Base-by-base conservation (phyloP, 179 eudicot species). In the Patellifolia procumbens region DNA sequence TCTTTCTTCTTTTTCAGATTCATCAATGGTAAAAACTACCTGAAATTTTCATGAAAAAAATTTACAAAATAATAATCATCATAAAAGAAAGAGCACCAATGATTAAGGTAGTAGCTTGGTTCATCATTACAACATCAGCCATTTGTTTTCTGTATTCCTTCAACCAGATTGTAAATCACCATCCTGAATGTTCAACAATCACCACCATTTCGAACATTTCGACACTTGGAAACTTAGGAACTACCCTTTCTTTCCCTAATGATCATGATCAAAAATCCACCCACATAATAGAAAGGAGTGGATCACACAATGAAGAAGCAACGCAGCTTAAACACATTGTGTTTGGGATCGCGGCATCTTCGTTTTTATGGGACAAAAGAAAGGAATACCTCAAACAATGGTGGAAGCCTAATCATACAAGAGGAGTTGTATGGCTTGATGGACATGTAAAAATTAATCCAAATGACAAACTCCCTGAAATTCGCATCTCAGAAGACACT, bases 361-460 rank as follows among this genome's bases (percentile, higher is more conserved):
- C 97, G 1, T 66, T 53, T 35, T 43, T 88, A 28, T 90, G 94
- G 97, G 80, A 84, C 6, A 71, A 34, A 62, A 80, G 93, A 62
- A 91, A 91, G 69, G 91, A 88, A 60, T 91, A 89, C 73, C 52
- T 91, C 4, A 87, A 91, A 71, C 82, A 83, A 63, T 91, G 97
- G 94, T 90, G 94, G 94, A 80, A 83, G 76, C 88, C 87, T 0
- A 81, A 76, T 46, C 85, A 85, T 59, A 91, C 90, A 2, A 73
- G 94, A 73, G 94, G 92, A 1, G 89, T 84, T 0, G 94, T 91
- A 35, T 91, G 97, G 97, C 63, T 91, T 0, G 94, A 91, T 22
- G 62, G 74, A 5, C 20, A 65, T 0, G 92, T 90, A 0, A 75
- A 7, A 45, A 81, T 75, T 2, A 29, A 48, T 15, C 51, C 31